Evolutionary conservation across 2,329 filamentous ascomycete species (phyloP).

Genomic region (Exophiala spinifera): DNA sequence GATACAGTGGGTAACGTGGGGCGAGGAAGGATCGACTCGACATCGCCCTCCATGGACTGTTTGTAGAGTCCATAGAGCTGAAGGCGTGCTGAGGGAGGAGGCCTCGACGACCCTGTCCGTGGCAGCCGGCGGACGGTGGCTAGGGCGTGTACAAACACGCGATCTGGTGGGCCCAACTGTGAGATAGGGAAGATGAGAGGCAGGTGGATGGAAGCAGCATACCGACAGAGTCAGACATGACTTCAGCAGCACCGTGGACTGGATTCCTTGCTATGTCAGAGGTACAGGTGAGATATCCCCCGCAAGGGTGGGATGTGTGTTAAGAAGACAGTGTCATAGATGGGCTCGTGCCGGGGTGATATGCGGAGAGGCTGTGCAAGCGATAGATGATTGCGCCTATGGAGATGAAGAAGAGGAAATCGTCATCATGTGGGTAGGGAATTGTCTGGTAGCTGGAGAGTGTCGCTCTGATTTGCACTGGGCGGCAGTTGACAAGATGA

Average conservation of each 20-base stretch:
- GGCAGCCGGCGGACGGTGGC: conserved; percentile 98
- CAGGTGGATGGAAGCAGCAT: conserved; percentile 27
- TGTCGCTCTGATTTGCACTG: no score
- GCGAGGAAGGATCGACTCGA: conserved; percentile 87
- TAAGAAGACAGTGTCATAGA: conserved; percentile 10
- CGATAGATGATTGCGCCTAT: background rate
- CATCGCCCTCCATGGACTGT: conserved; percentile 96
- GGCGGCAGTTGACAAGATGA: background rate
- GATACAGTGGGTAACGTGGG: conserved; percentile 48
- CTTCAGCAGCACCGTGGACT: conserved; percentile 4
- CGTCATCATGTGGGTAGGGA: background rate
- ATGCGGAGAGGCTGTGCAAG: background rate
- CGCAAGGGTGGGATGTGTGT: conserved; percentile 6
- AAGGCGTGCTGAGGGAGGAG: conserved; percentile 78
- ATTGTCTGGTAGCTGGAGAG: background rate
- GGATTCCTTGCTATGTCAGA: background rate
- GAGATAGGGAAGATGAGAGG: background rate
- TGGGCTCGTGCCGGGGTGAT: conserved; percentile 8
- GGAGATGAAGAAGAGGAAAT: background rate
- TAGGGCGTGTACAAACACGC: conserved; percentile 97
- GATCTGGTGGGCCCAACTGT: conserved; percentile 57
- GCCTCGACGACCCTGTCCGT: conserved; percentile 84
- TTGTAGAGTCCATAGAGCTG: conserved; percentile 98
- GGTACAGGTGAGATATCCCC: background rate
- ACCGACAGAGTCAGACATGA: conserved; percentile 45